These are phyloP conservation scores for Vanilla planifolia DNA, from an alignment of 106 monocot species.

Conservation along the genomic window DNA sequence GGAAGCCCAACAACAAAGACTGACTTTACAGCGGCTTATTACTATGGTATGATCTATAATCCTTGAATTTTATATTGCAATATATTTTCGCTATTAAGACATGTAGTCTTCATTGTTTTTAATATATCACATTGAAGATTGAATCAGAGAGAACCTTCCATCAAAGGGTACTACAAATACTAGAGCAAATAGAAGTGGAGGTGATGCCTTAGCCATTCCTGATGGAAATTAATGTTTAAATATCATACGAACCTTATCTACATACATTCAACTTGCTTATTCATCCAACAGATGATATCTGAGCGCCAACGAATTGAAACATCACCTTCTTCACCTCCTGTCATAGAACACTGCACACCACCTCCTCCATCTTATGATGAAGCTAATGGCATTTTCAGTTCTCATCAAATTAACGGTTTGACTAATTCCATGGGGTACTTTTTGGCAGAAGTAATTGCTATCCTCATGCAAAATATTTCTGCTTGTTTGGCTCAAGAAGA, in stretches of 20 bases:
- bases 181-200: conserved; percentile 85
- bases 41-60: conserved; percentile 45
- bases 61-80: background rate
- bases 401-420: conserved; percentile 30
- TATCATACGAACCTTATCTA: background rate
- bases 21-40: conserved; percentile 84
- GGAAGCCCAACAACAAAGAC: conserved; percentile 84
- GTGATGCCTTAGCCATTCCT: conserved; percentile 2
- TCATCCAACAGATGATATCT: conserved; percentile 44
- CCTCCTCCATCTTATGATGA: conserved; percentile 89
- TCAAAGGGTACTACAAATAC: conserved; percentile 73
- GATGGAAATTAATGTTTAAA: background rate
- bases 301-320: conserved; percentile 90
- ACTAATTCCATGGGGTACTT: conserved; percentile 65
- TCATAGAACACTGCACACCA: conserved; percentile 33
- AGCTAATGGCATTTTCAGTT: conserved; percentile 42
- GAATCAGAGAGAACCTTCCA: conserved; percentile 84
- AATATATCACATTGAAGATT: conserved; percentile 35
- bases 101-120: conserved; percentile 4
- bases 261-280: background rate
- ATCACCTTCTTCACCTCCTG: conserved; percentile 37
- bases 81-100: background rate
- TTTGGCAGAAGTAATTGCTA: conserved; percentile 65
- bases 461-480: background rate
- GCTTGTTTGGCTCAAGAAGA: too few species aligned